These are phyloP conservation scores for Rehmannia glutinosa DNA, from an alignment of 257 asterid species.

Conservation along the genomic window DNA sequence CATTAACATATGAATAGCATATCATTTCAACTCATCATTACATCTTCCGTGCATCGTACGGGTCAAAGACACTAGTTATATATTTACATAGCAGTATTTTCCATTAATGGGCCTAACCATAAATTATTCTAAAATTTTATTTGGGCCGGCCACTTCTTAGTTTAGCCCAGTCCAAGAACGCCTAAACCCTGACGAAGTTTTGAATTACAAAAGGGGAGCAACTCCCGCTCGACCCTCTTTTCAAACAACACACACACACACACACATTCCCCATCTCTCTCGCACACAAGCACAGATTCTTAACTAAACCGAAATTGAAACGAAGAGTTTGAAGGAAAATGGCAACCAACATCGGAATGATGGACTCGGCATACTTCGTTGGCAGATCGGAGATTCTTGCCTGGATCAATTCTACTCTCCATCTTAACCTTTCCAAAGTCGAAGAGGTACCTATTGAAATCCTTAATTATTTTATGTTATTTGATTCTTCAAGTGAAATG, in stretches of 20 bases:
- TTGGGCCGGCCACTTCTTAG: background rate
- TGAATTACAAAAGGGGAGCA: slow-evolving; percentile 6
- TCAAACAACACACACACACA: slow-evolving; percentile 21
- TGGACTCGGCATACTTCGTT: slow-evolving; percentile 92
- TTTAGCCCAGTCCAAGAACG: slow-evolving; percentile 13
- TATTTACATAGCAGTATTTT: no score
- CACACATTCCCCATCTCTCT: background rate
- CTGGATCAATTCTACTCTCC: slow-evolving; percentile 86
- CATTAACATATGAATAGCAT: no score
- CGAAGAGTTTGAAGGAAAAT: slow-evolving; percentile 23
- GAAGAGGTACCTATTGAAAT: slow-evolving; percentile 59
- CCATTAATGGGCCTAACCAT: no score
- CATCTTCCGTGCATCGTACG: no score
- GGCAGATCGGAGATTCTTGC: slow-evolving; percentile 85
- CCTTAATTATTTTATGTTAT: background rate
- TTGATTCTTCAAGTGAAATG: background rate
- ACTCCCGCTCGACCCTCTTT: slow-evolving; percentile 53
- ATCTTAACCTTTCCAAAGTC: slow-evolving; percentile 80
- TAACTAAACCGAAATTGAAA: slow-evolving; percentile 5
- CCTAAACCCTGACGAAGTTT: background rate
- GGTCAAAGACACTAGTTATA: no score
- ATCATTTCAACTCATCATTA: no score
- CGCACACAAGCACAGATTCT: background rate
- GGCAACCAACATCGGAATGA: slow-evolving; percentile 77
- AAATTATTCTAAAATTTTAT: background rate